These are phyloP conservation scores for Babesia bigemina DNA, from an alignment of 169 alveolate genomes.

Conservation along the genomic window DNA sequence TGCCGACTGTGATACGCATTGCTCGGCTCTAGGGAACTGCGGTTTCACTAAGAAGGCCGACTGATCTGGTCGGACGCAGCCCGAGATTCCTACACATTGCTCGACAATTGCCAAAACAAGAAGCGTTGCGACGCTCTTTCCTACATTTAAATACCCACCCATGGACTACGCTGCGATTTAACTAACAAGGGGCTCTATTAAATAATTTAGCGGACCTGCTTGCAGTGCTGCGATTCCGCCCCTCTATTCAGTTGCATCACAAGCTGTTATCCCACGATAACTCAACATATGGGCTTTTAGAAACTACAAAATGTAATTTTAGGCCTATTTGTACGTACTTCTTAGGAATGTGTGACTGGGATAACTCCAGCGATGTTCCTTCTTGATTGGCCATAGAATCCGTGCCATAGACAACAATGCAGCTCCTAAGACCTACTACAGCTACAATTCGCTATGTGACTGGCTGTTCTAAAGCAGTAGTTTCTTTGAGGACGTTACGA, in stretches of 20 bases:
- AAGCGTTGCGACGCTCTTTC: not conserved
- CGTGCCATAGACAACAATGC: conserved; percentile 8
- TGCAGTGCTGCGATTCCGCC: not conserved
- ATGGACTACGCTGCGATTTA: not conserved
- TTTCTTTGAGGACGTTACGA: not conserved
- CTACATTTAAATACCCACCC: not conserved
- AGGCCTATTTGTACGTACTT: not conserved
- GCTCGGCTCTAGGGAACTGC: not conserved
- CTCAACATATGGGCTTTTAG: not conserved
- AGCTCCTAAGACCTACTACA: not conserved
- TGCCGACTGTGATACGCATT: not conserved
- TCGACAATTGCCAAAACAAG: not conserved
- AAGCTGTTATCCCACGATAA: not conserved
- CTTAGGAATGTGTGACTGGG: not conserved
- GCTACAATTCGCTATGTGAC: not conserved
- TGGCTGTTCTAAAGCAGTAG: not conserved
- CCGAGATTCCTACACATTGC: not conserved
- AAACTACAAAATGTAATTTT: not conserved
- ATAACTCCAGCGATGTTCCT: not conserved
- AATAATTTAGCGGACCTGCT: too few species aligned
- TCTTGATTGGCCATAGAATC: not conserved
- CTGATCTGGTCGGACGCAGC: not conserved
- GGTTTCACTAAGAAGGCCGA: conserved; percentile 7
- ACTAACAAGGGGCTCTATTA: too few species aligned
- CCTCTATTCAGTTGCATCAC: not conserved